A percentile compares a stretch with the other conserved stretches of the same genome.
Evolutionary conservation across 2,329 filamentous ascomycete genomes (phyloP).

Genomic region (Mollisia scopiformis): DNA sequence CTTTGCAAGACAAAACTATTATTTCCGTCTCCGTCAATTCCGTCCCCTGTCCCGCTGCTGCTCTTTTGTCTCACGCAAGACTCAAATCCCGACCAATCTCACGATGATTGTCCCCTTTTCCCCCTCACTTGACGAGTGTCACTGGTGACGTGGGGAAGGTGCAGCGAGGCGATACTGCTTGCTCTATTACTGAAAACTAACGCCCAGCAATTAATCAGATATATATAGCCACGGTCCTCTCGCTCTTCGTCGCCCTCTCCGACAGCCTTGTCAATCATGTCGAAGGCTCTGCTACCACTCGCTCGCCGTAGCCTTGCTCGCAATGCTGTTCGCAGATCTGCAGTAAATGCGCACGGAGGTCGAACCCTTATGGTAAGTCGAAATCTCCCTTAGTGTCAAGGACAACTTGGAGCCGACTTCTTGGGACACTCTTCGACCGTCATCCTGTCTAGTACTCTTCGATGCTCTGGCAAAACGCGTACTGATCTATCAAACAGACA

Average conservation of each 20-base stretch:
- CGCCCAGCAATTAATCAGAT: slow-evolving; percentile 1
- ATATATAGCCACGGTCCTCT: background rate
- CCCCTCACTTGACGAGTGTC: slow-evolving; percentile 8
- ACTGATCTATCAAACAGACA: too few species aligned
- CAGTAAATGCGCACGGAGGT: background rate
- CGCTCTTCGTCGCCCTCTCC: background rate
- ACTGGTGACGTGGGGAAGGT: background rate
- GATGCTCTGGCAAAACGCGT: too few species aligned
- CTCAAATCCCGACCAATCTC: slow-evolving; percentile 1
- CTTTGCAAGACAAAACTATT: background rate
- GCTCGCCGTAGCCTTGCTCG: slow-evolving; percentile 1
- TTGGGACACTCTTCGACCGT: too few species aligned
- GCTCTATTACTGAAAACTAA: slow-evolving; percentile 1
- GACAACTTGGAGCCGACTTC: too few species aligned
- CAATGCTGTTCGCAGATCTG: background rate
- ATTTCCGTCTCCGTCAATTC: background rate
- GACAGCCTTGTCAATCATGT: background rate
- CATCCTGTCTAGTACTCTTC: too few species aligned
- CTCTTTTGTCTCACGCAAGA: background rate
- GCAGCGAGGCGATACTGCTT: background rate
- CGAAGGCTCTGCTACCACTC: background rate
- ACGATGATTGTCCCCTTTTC: slow-evolving; percentile 12
- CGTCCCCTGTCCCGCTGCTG: background rate
- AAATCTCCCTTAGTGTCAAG: too few species aligned
- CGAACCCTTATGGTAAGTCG: slow-evolving; percentile 27